Evolutionary conservation across 73 alveolate species (phyloP).

Genomic region (Paramecium sexaurelia): DNA sequence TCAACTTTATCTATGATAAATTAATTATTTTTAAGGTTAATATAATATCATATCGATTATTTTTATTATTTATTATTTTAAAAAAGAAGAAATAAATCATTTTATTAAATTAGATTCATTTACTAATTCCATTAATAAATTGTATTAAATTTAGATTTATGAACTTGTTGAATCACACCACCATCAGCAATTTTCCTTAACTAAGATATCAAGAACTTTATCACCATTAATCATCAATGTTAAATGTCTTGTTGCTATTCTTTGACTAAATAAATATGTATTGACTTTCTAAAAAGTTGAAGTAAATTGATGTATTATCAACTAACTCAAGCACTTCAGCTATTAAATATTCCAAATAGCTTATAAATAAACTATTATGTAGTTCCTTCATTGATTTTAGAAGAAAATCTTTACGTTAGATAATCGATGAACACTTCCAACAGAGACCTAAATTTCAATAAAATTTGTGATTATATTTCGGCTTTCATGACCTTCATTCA

Average conservation of each 20-base stretch:
- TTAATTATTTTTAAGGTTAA: neutral
- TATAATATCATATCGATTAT: too few relatives aligned
- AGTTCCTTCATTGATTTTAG: conserved; percentile 96
- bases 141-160: conserved; percentile 69
- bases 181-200: conserved; percentile 99
- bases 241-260: conserved; percentile 97
- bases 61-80: neutral
- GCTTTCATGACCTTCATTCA: conserved; percentile 95
- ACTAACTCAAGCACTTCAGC: conserved; percentile 99
- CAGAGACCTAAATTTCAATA: conserved; percentile 88
- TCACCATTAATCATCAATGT: conserved; percentile 99
- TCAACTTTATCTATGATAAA: neutral
- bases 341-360: conserved; percentile 98
- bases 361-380: conserved; percentile 98
- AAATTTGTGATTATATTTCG: conserved; percentile 85
- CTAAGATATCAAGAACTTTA: conserved; percentile 95
- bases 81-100: neutral
- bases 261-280: conserved; percentile 70
- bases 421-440: conserved; percentile 98
- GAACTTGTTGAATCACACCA: conserved; percentile 99
- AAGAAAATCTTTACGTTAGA: conserved; percentile 87
- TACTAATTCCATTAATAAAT: neutral
- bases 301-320: conserved; percentile 97
- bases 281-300: conserved; percentile 63
- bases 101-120: neutral